These are phyloP conservation scores for Eucalyptus cloeziana DNA, from an alignment of 345 rosid species.

Conservation along the genomic window DNA sequence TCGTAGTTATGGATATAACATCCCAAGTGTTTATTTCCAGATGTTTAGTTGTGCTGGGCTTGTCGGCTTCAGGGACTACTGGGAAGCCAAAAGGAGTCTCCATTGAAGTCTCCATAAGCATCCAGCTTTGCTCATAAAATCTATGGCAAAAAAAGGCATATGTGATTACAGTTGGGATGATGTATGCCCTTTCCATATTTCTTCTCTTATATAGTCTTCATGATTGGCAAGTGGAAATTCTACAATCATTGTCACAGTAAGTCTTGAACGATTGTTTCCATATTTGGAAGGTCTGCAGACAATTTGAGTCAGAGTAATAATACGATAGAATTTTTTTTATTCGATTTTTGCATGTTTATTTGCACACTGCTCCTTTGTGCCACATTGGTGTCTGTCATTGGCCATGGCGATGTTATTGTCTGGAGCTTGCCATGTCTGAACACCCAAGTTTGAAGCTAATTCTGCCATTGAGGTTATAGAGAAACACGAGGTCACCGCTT, in stretches of 20 bases:
- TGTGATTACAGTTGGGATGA: background rate
- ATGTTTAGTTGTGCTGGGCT: background rate
- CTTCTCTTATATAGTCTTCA: background rate
- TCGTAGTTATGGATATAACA: background rate
- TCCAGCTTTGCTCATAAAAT: no score
- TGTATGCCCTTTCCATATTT: conserved; percentile 6
- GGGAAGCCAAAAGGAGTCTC: conserved; percentile 79
- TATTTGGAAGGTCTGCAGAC: background rate
- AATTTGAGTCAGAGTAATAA: background rate
- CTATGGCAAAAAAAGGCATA: no score
- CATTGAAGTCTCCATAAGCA: background rate
- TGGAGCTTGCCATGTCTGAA: conserved; percentile 63
- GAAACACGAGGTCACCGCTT: conserved; percentile 43
- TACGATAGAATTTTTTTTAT: background rate
- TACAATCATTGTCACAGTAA: background rate
- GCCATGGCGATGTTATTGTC: conserved; percentile 80
- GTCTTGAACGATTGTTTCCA: background rate
- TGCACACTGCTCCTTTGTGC: conserved; percentile 78
- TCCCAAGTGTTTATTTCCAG: background rate
- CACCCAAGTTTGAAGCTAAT: conserved; percentile 61
- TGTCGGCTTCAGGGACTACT: conserved; percentile 44
- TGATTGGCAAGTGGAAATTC: background rate
- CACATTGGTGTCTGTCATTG: conserved; percentile 79
- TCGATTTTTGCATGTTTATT: conserved; percentile 46
- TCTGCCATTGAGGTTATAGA: conserved; percentile 42